Evolutionary conservation across 352 stramenopile genomes (phyloP).

Genomic region (Pelagophyceae sp.): DNA sequence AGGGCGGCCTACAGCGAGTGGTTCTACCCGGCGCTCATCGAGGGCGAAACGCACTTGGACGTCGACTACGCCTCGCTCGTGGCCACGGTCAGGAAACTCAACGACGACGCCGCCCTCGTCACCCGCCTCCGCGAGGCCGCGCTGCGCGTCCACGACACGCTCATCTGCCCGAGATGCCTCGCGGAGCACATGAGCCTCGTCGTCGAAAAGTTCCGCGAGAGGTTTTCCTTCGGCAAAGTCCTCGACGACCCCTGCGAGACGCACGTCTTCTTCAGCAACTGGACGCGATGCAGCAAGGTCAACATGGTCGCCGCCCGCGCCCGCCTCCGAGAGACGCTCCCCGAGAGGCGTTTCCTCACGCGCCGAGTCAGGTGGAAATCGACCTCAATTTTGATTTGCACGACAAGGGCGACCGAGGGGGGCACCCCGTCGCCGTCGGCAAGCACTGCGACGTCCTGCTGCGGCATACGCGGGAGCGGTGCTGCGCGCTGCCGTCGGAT

Average conservation of each 20-base stretch:
- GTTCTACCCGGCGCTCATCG: background rate
- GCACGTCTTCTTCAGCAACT: background rate
- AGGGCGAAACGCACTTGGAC: background rate
- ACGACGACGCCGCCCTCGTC: background rate
- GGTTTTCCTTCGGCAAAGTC: background rate
- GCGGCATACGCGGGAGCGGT: too few relatives aligned
- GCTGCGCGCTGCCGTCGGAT: too few relatives aligned
- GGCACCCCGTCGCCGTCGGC: too few relatives aligned
- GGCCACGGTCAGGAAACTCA: background rate
- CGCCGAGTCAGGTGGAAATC: too few relatives aligned
- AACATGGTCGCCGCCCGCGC: too few relatives aligned
- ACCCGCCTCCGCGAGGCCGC: background rate
- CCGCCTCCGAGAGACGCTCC: too few relatives aligned
- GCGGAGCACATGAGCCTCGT: background rate
- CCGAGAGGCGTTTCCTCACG: too few relatives aligned
- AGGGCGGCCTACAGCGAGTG: background rate
- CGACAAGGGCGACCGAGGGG: too few relatives aligned
- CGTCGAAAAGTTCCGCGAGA: background rate
- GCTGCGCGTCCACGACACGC: background rate
- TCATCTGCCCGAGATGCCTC: background rate
- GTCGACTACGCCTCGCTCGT: background rate
- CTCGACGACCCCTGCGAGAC: background rate
- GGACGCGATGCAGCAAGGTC: too few relatives aligned
- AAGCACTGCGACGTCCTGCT: too few relatives aligned
- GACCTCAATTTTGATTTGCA: too few relatives aligned